Conservation (phyloP, 345 rosid species). For the Mangifera indica region DNA sequence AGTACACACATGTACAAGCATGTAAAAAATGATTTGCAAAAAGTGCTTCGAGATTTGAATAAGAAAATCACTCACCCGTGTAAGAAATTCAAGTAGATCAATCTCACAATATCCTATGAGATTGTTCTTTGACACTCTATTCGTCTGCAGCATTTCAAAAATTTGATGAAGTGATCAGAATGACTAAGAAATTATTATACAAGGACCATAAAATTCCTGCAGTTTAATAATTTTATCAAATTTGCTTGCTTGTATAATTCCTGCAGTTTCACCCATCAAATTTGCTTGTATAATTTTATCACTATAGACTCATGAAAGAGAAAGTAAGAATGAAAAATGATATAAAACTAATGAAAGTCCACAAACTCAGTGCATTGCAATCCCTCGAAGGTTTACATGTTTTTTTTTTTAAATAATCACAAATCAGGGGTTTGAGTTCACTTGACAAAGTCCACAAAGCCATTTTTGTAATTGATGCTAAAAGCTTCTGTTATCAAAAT, state of each 20-base stretch:
- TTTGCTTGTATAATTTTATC: too few species aligned
- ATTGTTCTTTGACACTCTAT: slow-evolving; percentile 68
- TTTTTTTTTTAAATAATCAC: too few species aligned
- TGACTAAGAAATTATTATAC: background rate
- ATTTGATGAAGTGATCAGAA: slow-evolving; percentile 11
- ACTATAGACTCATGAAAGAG: too few species aligned
- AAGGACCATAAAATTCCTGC: background rate
- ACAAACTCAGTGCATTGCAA: too few species aligned
- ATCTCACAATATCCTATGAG: slow-evolving; percentile 81
- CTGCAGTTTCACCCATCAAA: background rate
- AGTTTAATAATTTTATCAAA: background rate
- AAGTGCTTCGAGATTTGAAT: slow-evolving; percentile 10
- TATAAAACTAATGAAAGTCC: too few species aligned
- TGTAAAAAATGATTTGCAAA: background rate
- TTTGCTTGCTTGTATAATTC: too few species aligned
- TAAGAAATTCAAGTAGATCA: slow-evolving; percentile 68
- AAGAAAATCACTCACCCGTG: slow-evolving; percentile 43
- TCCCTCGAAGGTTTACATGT: too few species aligned
- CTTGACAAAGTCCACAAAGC: too few species aligned
- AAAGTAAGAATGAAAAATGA: too few species aligned
- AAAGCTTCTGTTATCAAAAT: too few species aligned
- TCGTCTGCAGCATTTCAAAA: slow-evolving; percentile 61
- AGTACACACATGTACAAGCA: background rate
- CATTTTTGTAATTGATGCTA: too few species aligned
- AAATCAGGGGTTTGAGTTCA: too few species aligned